phyloP scores from a whole-genome alignment of 495 filamentous ascomycete genomes.

The Lasiosphaeria hispida region DNA sequence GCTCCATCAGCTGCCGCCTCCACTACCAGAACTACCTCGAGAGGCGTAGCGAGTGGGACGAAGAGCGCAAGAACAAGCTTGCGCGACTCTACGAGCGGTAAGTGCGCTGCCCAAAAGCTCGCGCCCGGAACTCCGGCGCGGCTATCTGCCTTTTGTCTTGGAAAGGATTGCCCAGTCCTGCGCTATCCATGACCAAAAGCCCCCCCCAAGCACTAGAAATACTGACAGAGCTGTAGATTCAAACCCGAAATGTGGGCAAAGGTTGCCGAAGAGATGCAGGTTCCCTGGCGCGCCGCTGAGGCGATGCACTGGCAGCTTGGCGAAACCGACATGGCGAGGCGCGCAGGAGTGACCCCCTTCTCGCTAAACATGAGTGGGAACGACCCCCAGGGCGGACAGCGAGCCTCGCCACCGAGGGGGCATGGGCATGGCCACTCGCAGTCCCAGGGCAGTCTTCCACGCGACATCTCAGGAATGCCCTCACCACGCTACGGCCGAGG shows the following conservation, averaged over 20 bases:
- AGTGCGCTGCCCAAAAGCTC: slow-evolving; percentile 19
- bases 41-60: slow-evolving; percentile 86
- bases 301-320: slow-evolving; percentile 98
- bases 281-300: slow-evolving; percentile 94
- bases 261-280: slow-evolving; percentile 89
- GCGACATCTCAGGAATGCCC: slow-evolving; percentile 34
- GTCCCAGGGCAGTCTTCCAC: slow-evolving; percentile 46
- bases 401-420: slow-evolving; percentile 33
- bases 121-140: too few species aligned
- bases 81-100: slow-evolving; percentile 95
- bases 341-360: slow-evolving; percentile 82
- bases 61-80: slow-evolving; percentile 95
- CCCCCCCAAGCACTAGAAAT: background rate
- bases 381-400: slow-evolving; percentile 45
- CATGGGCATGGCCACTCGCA: slow-evolving; percentile 47
- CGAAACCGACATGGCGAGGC: slow-evolving; percentile 85
- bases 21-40: slow-evolving; percentile 99
- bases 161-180: background rate
- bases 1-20: slow-evolving; percentile 86
- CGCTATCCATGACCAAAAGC: too few species aligned
- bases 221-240: slow-evolving; percentile 60
- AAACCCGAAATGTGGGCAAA: slow-evolving; percentile 97
- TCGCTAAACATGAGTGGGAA: slow-evolving; percentile 62
- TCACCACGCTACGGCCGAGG: slow-evolving; percentile 38
- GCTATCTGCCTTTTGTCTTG: background rate